Base-by-base conservation (phyloP, 1,284 basidiomycete species). In the Leucoagaricus sp. region DNA sequence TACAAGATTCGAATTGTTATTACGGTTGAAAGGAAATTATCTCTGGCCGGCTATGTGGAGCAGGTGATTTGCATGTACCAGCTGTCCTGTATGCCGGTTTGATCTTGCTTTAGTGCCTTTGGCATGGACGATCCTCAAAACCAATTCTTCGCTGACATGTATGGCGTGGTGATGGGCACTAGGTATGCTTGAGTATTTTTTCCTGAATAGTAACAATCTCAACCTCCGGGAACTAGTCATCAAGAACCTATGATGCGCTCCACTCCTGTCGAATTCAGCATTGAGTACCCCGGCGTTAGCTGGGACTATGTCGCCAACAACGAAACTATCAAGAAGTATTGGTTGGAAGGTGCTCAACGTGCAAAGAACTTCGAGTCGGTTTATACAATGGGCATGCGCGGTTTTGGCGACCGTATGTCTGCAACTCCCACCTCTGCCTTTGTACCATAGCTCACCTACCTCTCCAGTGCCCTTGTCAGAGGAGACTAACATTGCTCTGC, bases 101-200 rank as follows among this genome's bases (percentile, higher is more conserved):
- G 6, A 52, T 25, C 53, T 40, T n/a, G 7, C 29, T 50, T 42
- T 38, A 86, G 84, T 58, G 84, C 85, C 34, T 91, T 91, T 62
- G 80, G 75, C 17, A 73, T 87, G 17, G 88, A 91, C 60, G 88
- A 90, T 58, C 64, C 76, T 1, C 75, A 79, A 23, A 91, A 90
- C 61, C 85, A 86, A 63, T 74, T 75, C 23, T 71, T 85, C 9
- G 89, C 88, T 0, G 81, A 89, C 60, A 75, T 74, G 55, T 88
- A 83, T 69, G 88, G 87, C 21, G 77, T 90, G 49, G 86, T 85
- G 23, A 89, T 89, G 83, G 86, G 80, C 34, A 86, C 84, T 12
- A 82, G 79, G 79, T 76, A 50, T 5, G 64, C 62, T 26, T 15
- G 41, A 19, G 10, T 17, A 21, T 17, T 31, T 12, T 4, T 28